Base-by-base conservation (phyloP, 1,284 basidiomycete genomes). In the Ganoderma boninense region DNA sequence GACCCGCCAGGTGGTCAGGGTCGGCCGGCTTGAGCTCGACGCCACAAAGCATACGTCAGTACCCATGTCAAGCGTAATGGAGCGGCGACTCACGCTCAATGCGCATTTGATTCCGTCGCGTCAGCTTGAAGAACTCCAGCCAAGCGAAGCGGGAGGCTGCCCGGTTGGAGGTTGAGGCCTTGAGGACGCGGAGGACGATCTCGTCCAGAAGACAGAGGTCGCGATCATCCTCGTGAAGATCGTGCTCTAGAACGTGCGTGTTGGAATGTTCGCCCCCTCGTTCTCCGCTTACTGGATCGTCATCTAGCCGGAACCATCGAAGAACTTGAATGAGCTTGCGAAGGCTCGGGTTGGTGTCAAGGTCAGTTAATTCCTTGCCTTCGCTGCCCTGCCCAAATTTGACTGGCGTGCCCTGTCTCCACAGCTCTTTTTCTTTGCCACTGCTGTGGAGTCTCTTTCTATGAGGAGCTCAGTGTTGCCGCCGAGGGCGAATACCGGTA, bases 151-250 rank as follows among this genome's bases (percentile, higher is more conserved):
- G 96, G 79, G 97, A 98, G 80, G 96, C 97, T 69, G 94, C 95
- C 7, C 87, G 93, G 62, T 86, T 95, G 18, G 93, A 97, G 79
- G 95, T 97, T 57, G n/a, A n/a, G n/a, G n/a, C n/a, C n/a, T n/a
- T n/a, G n/a, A n/a, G n/a, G n/a, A n/a, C n/a, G n/a, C 96, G 7
- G 97, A 98, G 80, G 96, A 97, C 79, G 95, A 97, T 81, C 89
- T 99, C 62, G 97, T 99, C 18, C 95, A 97, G 80, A 97, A 96
- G 85, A 99, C 97, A 26, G 97, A 99, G 83, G 95, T 97, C 49
- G 97, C 97, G 1, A 99, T 99, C 79, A 96, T 94, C 14, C 88
- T 98, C 70, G 99, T 99, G 97, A 98, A 99, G 87, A 93, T 94
- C 54, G 97, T 99, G 16, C 88, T 99, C 57, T 97, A 99, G 79